phyloP scores from a whole-genome alignment of 495 filamentous ascomycete genomes.

The Penicillium waksmanii region DNA sequence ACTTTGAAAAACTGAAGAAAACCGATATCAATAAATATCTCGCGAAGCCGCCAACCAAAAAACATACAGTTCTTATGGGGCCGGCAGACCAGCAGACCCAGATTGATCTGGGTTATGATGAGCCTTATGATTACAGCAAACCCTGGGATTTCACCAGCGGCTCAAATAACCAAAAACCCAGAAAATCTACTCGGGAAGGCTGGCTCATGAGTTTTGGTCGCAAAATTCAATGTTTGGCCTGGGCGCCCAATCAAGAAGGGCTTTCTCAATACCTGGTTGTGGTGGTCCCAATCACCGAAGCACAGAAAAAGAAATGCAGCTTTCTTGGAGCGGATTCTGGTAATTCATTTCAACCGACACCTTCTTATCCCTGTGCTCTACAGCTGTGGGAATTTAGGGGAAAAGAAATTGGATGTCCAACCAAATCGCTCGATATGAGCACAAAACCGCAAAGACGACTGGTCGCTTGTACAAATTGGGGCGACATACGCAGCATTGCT shows the following conservation, averaged over 20 bases:
- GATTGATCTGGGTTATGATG: conserved; percentile 44
- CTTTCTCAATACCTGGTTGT: conserved; percentile 60
- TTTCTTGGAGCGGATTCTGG: conserved; percentile 19
- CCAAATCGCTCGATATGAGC: conserved; percentile 43
- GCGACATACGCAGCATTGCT: conserved; percentile 57
- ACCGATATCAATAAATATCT: conserved; percentile 46
- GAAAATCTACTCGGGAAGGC: conserved; percentile 42
- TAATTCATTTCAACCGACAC: conserved; percentile 52
- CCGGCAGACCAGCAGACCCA: conserved; percentile 46
- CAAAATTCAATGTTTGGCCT: conserved; percentile 56
- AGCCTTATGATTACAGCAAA: conserved; percentile 46
- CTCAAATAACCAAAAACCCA: conserved; percentile 7
- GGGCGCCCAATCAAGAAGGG: conserved; percentile 59
- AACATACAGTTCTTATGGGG: conserved; percentile 56
- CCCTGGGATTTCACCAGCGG: conserved; percentile 41
- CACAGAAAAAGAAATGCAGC: conserved; percentile 33
- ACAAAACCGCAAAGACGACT: conserved; percentile 45
- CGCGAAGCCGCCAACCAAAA: conserved; percentile 30
- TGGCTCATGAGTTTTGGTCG: conserved; percentile 62
- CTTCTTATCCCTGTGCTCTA: conserved; percentile 52
- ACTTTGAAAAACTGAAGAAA: conserved; percentile 26
- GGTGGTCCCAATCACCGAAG: conserved; percentile 42
- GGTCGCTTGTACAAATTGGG: conserved; percentile 68
- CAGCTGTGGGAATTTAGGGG: conserved; percentile 64
- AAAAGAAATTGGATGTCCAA: conserved; percentile 28